phyloP scores from a whole-genome alignment of 2,329 filamentous ascomycete genomes.

The Verticillium zaregamsianum region DNA sequence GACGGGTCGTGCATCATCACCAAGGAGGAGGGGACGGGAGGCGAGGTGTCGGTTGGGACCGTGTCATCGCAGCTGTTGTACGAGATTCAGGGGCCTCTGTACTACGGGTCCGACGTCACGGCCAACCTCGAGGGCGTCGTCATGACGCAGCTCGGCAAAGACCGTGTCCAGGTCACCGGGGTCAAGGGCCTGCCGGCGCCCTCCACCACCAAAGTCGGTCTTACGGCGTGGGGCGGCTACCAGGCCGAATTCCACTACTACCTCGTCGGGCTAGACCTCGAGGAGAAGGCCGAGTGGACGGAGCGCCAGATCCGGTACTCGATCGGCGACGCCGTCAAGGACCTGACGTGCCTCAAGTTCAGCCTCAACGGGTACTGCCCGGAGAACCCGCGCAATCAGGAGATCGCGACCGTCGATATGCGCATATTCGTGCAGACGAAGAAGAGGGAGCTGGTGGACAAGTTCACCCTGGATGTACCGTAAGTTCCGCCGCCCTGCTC shows the following conservation, averaged over 20 bases:
- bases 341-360: slow-evolving; percentile 14
- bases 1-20: slow-evolving; percentile 30
- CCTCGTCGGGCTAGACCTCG: slow-evolving; percentile 16
- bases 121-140: slow-evolving; percentile 20
- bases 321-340: slow-evolving; percentile 18
- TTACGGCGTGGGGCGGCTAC: slow-evolving; percentile 19
- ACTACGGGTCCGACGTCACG: slow-evolving; percentile 27
- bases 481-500: neutral
- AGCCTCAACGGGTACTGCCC: slow-evolving; percentile 13
- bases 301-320: slow-evolving; percentile 24
- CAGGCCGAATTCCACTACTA: slow-evolving; percentile 20
- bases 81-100: slow-evolving; percentile 31
- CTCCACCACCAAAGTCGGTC: slow-evolving; percentile 24
- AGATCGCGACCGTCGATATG: slow-evolving; percentile 15
- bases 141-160: slow-evolving; percentile 40
- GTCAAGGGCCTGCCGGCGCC: slow-evolving; percentile 27
- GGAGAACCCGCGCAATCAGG: slow-evolving; percentile 12
- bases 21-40: slow-evolving; percentile 20
- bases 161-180: slow-evolving; percentile 25
- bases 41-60: slow-evolving; percentile 18
- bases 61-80: slow-evolving; percentile 28
- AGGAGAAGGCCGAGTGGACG: slow-evolving; percentile 17
- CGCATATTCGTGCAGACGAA: slow-evolving; percentile 13
- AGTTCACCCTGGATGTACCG: slow-evolving; percentile 9
- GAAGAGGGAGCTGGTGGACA: slow-evolving; percentile 4